Base-by-base conservation (phyloP, 1,284 basidiomycete species). In the Lignosus rhinocerotis region DNA sequence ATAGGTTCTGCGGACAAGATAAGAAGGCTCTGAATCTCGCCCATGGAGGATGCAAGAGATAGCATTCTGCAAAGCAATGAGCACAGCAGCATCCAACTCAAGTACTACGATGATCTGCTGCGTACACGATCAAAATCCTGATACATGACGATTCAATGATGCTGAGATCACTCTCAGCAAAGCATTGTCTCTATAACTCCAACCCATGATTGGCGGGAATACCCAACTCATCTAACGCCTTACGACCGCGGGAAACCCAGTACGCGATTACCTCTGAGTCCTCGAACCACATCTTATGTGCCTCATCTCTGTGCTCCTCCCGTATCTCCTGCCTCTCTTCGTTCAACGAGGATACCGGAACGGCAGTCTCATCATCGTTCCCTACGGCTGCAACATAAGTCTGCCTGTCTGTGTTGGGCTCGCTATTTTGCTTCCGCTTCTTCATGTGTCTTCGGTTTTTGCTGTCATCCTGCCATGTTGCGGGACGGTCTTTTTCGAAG, bases 231-330 rank as follows among this genome's bases (percentile, higher is more conserved):
- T 70, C 67, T 59, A 87, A 67, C n/a, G 81, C 81, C 44, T 61
- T 64, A 19, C 78, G 73, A 2, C 88, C 88, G 25, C 73, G 70
- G 31, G 60, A 63, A 1, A 78, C 80, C 88, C 88, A 90, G 62
- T 78, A 76, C 11, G 53, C 56, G 55, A 83, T 55, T 8, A 76
- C 75, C 17, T 59, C 66, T 10, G 70, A 51, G 50, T 85, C 71
- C 46, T 84, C 80, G 61, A 85, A 89, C 87, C 88, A 90, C 69
- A 84, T 74, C 51, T 53, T 52, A 52, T 58, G 54, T 19, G 48
- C 43, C 19, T 34, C 53, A 12, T 25, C 25, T 3, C 17, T n/a
- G 33, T 42, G 16, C 31, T 51, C 43, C 11, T 44, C 56, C 25
- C 30, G 41, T 6, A 11, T 11, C 48, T 51, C 49, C 12, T 21